Conservation (phyloP, 495 filamentous ascomycete genomes). For the Xeromyces bisporus region DNA sequence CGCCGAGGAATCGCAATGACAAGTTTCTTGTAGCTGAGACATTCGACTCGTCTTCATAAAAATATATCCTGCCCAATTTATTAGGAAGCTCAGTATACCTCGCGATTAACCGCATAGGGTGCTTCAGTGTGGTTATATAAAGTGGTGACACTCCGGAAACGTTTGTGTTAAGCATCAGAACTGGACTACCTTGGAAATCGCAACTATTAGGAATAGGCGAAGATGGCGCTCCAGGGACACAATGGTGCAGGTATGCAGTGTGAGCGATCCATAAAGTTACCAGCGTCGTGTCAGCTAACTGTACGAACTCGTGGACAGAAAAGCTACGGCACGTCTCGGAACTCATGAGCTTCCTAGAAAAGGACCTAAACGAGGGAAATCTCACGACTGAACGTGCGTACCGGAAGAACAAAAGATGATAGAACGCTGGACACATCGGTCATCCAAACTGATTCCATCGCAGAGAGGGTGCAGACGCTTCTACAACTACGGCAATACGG, state of each 20-base stretch:
- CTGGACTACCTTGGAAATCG: neutral
- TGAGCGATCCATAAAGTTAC: neutral
- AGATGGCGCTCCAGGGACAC: conserved; percentile 14
- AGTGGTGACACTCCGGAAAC: too few relatives aligned
- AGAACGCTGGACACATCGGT: conserved; percentile 5
- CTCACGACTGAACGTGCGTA: conserved; percentile 41
- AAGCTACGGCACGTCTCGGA: conserved; percentile 46
- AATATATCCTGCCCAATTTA: too few relatives aligned
- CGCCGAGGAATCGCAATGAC: too few relatives aligned
- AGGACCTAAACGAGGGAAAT: conserved; percentile 37
- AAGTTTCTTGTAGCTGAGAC: too few relatives aligned
- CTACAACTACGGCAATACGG: conserved; percentile 67
- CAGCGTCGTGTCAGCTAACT: too few relatives aligned
- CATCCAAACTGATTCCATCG: neutral
- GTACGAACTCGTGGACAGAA: too few relatives aligned
- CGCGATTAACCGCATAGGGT: too few relatives aligned
- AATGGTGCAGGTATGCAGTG: conserved; percentile 16
- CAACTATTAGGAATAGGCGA: conserved; percentile 1
- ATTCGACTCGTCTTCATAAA: too few relatives aligned
- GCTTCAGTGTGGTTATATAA: too few relatives aligned
- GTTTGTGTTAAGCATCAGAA: too few relatives aligned
- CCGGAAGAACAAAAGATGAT: neutral
- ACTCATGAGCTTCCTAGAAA: conserved; percentile 38
- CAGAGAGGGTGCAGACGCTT: conserved; percentile 47
- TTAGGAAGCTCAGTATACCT: too few relatives aligned